Evolutionary conservation across 345 rosid genomes (phyloP), one percentile per base, ranked within the genome.

Genomic region (Laguncularia racemosa): DNA sequence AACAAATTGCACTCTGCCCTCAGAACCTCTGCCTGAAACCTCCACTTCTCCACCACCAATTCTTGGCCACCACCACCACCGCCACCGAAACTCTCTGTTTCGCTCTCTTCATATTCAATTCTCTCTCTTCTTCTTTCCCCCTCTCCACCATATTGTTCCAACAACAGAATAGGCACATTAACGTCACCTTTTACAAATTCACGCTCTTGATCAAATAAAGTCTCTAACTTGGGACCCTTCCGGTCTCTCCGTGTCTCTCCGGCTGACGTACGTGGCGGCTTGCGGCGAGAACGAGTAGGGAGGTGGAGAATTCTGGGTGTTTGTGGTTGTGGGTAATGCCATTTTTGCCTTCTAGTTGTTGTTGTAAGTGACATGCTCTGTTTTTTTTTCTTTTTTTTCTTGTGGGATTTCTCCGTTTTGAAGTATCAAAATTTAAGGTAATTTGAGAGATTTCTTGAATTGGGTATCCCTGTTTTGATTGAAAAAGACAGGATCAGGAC

Each of bases 1-100:
- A 93, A 46, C 67, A 93, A 64, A 71, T 89, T 93, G 68, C 99
- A 93, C 80, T 93, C 99, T 16, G 99, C 96, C 77, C 99, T 85
- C 84, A 93, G 67, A 78, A 93, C 88, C 82, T 93, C 99, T 48
- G 96, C 95, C 65, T 89, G 97, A 77, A 93, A 87, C 80, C 86
- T 82, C 96, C 99, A 93, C 65, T 78, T 79, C 67, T 89, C 83
- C 60, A 57, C 76, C 63, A 20, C 70, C 56, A 43, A 67, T 17
- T 47, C 52, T 50, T 66, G 47, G 11, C 70, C 61, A 15, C 63
- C 65, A 44, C 60, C 64, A 50, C 62, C 48, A 75, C 81, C 44
- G 61, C 84, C 67, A 76, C 85, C 58, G 78, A 77, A 56, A 72
- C 80, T 61, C 81, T 74, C 69, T 81, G 70, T 55, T 53, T 53